Evolutionary conservation across 179 eudicot species (phyloP), one percentile per base, ranked within the genome.

Genomic region (Patellifolia procumbens): DNA sequence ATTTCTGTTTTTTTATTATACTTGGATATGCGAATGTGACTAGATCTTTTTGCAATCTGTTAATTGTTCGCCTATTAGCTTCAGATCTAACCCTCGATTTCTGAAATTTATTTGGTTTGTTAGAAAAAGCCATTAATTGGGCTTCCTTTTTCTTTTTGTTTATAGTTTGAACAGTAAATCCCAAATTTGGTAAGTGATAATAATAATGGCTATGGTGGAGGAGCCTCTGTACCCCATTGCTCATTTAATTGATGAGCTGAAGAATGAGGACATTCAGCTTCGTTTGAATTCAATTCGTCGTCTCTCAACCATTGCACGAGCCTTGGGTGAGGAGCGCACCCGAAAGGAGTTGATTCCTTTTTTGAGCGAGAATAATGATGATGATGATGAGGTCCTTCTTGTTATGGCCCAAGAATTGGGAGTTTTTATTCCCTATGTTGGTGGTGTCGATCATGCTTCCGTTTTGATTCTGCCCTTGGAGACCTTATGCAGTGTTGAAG

Each of bases 401-500:
- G 97, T 95, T 1, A 91, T 93, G 95, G 97, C 99, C 0, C 95
- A 91, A 59, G 99, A 95, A 73, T 81, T 95, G 85, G 97, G 99
- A 26, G 97, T 90, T 7, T 95, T 95, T 80, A 89, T 91, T 74
- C 99, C 99, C 1, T 93, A 87, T 78, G 92, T 94, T 68, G 99
- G 99, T 12, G 99, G 99, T 37, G 91, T 91, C 45, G 97, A 94
- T 69, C 83, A 89, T 80, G 98, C 99, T 31, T 85, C 86, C 79
- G 97, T 92, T 53, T 85, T 95, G 89, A 88, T 95, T 53, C 90
- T 95, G 13, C 99, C 97, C 22, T 74, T 95, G 77, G 99, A 93
- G 81, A 91, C 97, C 73, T 88, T 95, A 72, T 93, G 97, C 80
- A 87, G 87, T 67, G 97, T 94, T 45, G 98, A 94, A 85, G 98